Percentiles rank a stretch among this genome's conserved stretches.
These are phyloP conservation scores for Neofusicoccum kwambonambiense DNA, from an alignment of 2,329 filamentous ascomycete species.

Conservation along the genomic window DNA sequence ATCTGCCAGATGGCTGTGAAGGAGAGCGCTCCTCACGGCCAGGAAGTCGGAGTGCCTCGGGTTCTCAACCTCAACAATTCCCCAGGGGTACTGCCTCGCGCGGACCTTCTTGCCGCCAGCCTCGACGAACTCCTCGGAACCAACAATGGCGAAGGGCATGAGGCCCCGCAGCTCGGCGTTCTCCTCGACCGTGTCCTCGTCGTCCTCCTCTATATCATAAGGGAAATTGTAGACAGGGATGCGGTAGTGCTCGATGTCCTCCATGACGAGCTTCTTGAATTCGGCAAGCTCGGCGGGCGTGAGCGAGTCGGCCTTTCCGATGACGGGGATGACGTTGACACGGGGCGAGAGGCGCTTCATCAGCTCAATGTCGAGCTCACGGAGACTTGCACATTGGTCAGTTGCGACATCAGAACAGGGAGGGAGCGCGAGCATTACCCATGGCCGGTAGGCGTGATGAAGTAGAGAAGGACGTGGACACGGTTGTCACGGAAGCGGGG, in stretches of 20 bases:
- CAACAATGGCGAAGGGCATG: slow-evolving; percentile 99
- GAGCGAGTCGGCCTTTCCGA: slow-evolving; percentile 96
- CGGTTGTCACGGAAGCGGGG: slow-evolving; percentile 98
- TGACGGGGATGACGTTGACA: slow-evolving; percentile 98
- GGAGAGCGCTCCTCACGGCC: slow-evolving; percentile 90
- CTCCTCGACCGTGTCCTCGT: slow-evolving; percentile 98
- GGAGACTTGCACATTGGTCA: slow-evolving; percentile 61
- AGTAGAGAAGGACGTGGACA: slow-evolving; percentile 97
- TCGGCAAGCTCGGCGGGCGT: slow-evolving; percentile 95
- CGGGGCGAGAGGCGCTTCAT: slow-evolving; percentile 99
- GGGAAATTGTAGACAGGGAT: slow-evolving; percentile 99
- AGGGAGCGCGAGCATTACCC: slow-evolving; percentile 54
- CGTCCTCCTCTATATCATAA: slow-evolving; percentile 98
- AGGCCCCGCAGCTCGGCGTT: slow-evolving; percentile 95
- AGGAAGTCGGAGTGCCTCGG: slow-evolving; percentile 98
- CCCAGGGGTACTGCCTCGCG: slow-evolving; percentile 97
- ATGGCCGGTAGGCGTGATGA: slow-evolving; percentile 97
- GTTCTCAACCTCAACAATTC: slow-evolving; percentile 98
- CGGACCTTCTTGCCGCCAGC: slow-evolving; percentile 89
- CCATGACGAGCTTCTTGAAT: slow-evolving; percentile 99
- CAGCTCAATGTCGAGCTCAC: slow-evolving; percentile 97
- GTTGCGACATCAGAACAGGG: neutral
- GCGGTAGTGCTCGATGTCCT: slow-evolving; percentile 99
- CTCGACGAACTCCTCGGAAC: slow-evolving; percentile 92
- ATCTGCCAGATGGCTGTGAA: slow-evolving; percentile 97